A percentile compares a stretch with the other conserved stretches of the same genome.
Evolutionary conservation across 345 rosid genomes (phyloP).

Genomic region (Acer saccharum): DNA sequence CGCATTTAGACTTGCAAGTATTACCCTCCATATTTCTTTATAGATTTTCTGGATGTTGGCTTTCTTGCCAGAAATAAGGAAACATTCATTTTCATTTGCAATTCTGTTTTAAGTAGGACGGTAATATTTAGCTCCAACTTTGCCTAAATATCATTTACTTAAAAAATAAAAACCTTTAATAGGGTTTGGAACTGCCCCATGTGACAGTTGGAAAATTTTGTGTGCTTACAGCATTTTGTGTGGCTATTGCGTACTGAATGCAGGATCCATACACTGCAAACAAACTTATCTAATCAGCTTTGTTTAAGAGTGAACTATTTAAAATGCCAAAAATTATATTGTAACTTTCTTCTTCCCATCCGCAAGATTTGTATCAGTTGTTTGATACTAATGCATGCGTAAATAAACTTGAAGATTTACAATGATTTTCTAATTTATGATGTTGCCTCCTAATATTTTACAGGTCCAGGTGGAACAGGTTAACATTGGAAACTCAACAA

Average conservation of each 20-base stretch:
- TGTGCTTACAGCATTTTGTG: background rate
- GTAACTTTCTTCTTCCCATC: no score
- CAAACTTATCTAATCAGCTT: background rate
- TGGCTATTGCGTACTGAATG: background rate
- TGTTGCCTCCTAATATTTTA: conserved; percentile 2
- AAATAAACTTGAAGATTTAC: background rate
- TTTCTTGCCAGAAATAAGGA: no score
- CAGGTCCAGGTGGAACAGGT: conserved; percentile 48
- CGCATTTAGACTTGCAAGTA: no score
- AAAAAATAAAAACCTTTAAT: background rate
- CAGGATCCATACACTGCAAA: background rate
- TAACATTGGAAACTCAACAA: conserved; percentile 36
- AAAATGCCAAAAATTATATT: no score
- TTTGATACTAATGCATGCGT: no score
- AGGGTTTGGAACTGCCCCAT: background rate
- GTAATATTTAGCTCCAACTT: no score
- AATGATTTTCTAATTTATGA: background rate
- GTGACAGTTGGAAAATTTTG: background rate
- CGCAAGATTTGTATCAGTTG: no score
- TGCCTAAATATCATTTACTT: background rate
- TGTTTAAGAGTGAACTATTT: conserved; percentile 1
- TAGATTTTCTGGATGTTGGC: no score
- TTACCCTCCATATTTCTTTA: no score
- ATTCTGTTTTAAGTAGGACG: no score
- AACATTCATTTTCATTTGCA: no score